Conservation (phyloP, 805 yeast genomes). For the Grigorovia transvaalensis region DNA sequence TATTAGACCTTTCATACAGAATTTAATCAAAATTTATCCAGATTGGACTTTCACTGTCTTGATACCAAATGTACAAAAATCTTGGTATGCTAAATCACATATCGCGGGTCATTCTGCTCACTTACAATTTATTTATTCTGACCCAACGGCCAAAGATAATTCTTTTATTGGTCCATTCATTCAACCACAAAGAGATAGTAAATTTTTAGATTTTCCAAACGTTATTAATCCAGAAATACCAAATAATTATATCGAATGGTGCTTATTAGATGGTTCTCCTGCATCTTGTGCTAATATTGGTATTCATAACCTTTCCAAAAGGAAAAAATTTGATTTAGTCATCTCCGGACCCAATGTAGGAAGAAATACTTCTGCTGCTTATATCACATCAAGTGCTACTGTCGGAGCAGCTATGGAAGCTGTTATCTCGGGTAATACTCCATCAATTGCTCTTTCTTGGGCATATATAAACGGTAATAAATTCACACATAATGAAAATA, state of each 20-base stretch:
- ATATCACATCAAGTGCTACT: slow-evolving; percentile 86
- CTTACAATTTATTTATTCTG: slow-evolving; percentile 49
- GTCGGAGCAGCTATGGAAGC: slow-evolving; percentile 97
- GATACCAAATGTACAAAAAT: slow-evolving; percentile 72
- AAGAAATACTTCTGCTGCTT: slow-evolving; percentile 80
- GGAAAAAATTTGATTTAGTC: slow-evolving; percentile 62
- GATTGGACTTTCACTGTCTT: slow-evolving; percentile 81
- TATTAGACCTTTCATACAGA: slow-evolving; percentile 68
- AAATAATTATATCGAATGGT: slow-evolving; percentile 60
- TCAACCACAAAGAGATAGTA: slow-evolving; percentile 35
- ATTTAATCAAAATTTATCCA: slow-evolving; percentile 43
- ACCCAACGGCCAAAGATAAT: slow-evolving; percentile 40
- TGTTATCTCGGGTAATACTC: slow-evolving; percentile 50
- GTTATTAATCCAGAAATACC: slow-evolving; percentile 15
- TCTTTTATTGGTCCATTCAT: slow-evolving; percentile 60
- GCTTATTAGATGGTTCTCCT: slow-evolving; percentile 83
- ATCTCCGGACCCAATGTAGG: slow-evolving; percentile 95
- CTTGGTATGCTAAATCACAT: slow-evolving; percentile 98
- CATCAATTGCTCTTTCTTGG: slow-evolving; percentile 73
- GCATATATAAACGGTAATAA: slow-evolving; percentile 51
- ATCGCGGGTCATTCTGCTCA: slow-evolving; percentile 63
- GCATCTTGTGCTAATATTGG: slow-evolving; percentile 94
- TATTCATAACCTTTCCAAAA: slow-evolving; percentile 49
- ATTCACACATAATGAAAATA: slow-evolving; percentile 34
- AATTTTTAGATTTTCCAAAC: slow-evolving; percentile 18